Base-by-base conservation (phyloP, 192 early-diverging fungal genomes). In the Haplosporangium gracile region DNA sequence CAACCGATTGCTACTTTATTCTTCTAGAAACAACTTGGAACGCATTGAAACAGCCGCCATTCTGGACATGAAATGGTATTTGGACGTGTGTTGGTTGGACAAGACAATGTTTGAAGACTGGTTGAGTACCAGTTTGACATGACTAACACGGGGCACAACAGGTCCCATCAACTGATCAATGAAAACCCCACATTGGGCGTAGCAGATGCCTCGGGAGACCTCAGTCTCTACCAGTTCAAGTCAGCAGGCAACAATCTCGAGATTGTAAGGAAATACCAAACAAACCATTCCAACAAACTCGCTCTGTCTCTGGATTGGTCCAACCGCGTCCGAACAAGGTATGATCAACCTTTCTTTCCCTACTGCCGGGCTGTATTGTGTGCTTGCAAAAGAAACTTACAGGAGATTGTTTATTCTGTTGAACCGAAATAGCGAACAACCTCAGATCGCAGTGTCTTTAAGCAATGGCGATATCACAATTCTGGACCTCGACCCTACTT, bases 281-380 rank as follows among this genome's bases (percentile, higher is more conserved):
- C 88, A 55, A 89, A 88, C 18, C 78, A 90, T 4, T 89, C 91
- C 4, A 82, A 93, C 20, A 91, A 91, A 36, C 91, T 99, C 47
- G 96, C 93, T 49, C 91, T 97, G 53, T 99, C 98, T 1, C 74
- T 99, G 55, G 98, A 99, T 78, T 98, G 97, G 97, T 94, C 96
- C 2, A 95, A 94, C 76, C 93, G 94, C 36, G 72, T 92, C 15
- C 40, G 79, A 51, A n/a, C 57, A 2, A 79, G 76, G 85, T 87
- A 73, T 39, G 49, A 2, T 32, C 0, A 9, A 32, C 10, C 29
- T 32, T 32, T 65, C 9, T 24, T 29, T 26, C 6, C 0, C 60
- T 65, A 10, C 10, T 26, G 13, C 29, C 7, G 26, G 7, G 32
- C 60, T 32, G 13, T 13, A 15, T 13, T 15, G 60, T 11, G 13